Evolutionary conservation across 441 rosid species (phyloP).

Genomic region (Populus hybrid): DNA sequence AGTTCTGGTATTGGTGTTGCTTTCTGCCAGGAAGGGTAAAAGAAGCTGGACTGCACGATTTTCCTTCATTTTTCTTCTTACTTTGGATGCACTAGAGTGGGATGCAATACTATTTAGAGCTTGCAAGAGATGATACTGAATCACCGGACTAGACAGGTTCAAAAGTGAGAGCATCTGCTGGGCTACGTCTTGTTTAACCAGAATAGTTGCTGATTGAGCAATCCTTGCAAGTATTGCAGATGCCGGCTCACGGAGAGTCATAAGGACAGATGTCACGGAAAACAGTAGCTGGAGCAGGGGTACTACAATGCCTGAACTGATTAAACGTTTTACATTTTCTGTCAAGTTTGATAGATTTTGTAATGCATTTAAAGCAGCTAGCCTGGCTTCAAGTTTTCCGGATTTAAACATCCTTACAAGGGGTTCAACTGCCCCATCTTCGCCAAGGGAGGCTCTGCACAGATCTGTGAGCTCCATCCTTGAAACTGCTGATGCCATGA

Average conservation of each 20-base stretch:
- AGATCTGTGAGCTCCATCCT: slow-evolving; percentile 70
- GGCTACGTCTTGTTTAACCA: slow-evolving; percentile 56
- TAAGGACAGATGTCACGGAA: slow-evolving; percentile 76
- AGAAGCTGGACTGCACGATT: slow-evolving; percentile 64
- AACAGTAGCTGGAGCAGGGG: slow-evolving; percentile 67
- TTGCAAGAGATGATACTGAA: slow-evolving; percentile 57
- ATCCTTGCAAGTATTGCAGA: slow-evolving; percentile 66
- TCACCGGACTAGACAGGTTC: slow-evolving; percentile 53
- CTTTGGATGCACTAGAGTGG: slow-evolving; percentile 48
- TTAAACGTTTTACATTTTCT: slow-evolving; percentile 45
- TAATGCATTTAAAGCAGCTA: slow-evolving; percentile 60
- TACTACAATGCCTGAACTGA: slow-evolving; percentile 47
- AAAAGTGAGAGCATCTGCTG: slow-evolving; percentile 76
- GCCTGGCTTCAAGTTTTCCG: slow-evolving; percentile 72
- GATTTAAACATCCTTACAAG: slow-evolving; percentile 56
- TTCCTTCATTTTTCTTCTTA: slow-evolving; percentile 62
- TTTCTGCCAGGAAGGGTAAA: slow-evolving; percentile 52
- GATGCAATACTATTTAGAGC: slow-evolving; percentile 59
- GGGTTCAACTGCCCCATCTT: slow-evolving; percentile 59
- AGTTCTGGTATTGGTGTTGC: slow-evolving; percentile 39
- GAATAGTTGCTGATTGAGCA: slow-evolving; percentile 55
- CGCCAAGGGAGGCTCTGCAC: slow-evolving; percentile 59
- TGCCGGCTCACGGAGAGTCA: slow-evolving; percentile 77
- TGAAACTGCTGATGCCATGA: slow-evolving; percentile 71
- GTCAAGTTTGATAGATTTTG: slow-evolving; percentile 47